Evolutionary conservation across 441 rosid genomes (phyloP).

Genomic region (Hura crepitans): DNA sequence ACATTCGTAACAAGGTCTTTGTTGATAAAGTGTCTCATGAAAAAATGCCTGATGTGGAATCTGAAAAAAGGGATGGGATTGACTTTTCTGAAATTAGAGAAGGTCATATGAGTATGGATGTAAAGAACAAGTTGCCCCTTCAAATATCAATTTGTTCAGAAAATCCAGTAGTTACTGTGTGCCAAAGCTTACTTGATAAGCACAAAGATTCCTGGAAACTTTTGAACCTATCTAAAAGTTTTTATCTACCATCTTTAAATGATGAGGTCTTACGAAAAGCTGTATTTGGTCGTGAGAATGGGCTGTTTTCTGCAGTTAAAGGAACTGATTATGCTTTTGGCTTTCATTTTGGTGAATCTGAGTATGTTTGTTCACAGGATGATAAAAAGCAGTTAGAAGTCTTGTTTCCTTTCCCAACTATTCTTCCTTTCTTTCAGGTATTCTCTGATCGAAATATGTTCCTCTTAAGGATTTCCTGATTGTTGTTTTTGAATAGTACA

Average conservation of each 20-base stretch:
- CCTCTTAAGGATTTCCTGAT: neutral
- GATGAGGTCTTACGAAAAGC: constrained; percentile 63
- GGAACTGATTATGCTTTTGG: constrained; percentile 73
- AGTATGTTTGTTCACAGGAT: constrained; percentile 51
- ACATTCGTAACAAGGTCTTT: constrained; percentile 53
- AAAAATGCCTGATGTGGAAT: constrained; percentile 32
- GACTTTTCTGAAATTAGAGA: constrained; percentile 25
- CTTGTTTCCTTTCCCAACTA: constrained; percentile 82
- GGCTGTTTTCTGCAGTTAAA: constrained; percentile 30
- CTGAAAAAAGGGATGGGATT: constrained; percentile 31
- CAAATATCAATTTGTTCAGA: constrained; percentile 61
- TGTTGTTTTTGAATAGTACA: constrained; percentile 2
- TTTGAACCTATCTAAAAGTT: constrained; percentile 57
- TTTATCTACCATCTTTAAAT: constrained; percentile 65
- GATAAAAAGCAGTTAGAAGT: constrained; percentile 54
- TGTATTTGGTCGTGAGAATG: constrained; percentile 45
- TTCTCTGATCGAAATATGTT: constrained; percentile 17
- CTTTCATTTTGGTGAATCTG: constrained; percentile 61
- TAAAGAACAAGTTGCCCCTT: constrained; percentile 27
- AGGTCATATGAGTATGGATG: constrained; percentile 22
- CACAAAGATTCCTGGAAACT: constrained; percentile 44
- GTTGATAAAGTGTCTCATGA: constrained; percentile 40
- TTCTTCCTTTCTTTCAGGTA: constrained; percentile 87
- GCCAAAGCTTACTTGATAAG: constrained; percentile 48
- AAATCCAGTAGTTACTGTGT: constrained; percentile 64